Base-by-base conservation (phyloP, 805 yeast species). In the Candida ulmi region DNA sequence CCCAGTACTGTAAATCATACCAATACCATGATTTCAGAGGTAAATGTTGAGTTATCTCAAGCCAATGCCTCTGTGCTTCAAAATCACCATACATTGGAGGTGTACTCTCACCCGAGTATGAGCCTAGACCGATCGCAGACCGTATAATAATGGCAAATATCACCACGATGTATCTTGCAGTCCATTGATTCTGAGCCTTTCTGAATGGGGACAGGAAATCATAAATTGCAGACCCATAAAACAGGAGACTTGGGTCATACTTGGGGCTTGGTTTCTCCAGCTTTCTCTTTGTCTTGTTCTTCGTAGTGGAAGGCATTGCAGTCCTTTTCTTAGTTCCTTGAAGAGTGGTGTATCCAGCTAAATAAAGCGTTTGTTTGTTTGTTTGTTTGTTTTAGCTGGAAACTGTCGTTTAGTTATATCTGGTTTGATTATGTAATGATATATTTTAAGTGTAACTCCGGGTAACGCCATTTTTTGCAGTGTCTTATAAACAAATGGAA, bases 1-100 rank as follows among this genome's bases (percentile, higher is more conserved):
- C 96, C 98, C 99, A 93, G 65, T 91, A 88, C 49, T 80, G 78
- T 33, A 88, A 68, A 57, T 93, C 96, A 60, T 79, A 88, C 65
- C 73, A 85, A 57, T 93, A 93, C 99, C 99, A 93, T 45, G 83
- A 50, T 0, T 65, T 60, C 1, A 87, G 61, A 0, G 96, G 93
- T 36, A 90, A 59, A 50, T 80, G 78, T 30, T 71, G 78, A 0
- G 98, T 91, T 38, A 91, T 68, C 58, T 93, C 99, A 76, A 93
- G 72, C 99, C 99, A 93, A 60, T 91, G 99, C 48, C 99, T 74
- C 60, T 93, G 99, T 0, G 98, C 98, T 60, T 93, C 99, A 55
- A 93, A 91, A 58, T 93, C 99, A 7, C 99, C 99, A 66, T 68
- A 79, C 76, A 87, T 76, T 5, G 98, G 98, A 8, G 84, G 78